Percentiles rank a stretch among this genome's conserved stretches.
These are phyloP conservation scores for Penicillium waksmanii DNA, from an alignment of 495 filamentous ascomycete species.

Conservation along the genomic window DNA sequence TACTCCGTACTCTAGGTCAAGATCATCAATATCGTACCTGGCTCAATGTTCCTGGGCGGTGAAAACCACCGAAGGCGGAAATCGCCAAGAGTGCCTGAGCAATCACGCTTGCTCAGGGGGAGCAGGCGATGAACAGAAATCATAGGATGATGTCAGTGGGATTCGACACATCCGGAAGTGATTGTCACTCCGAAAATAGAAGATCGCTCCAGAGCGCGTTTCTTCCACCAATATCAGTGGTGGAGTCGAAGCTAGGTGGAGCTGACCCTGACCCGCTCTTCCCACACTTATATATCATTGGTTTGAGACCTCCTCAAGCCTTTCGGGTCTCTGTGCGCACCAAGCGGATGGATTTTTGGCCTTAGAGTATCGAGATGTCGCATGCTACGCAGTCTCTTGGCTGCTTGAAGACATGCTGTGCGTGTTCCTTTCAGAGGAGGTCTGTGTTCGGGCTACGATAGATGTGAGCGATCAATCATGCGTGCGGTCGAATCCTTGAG, in stretches of 20 bases:
- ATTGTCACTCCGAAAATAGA: slow-evolving; percentile 4
- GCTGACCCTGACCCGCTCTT: neutral
- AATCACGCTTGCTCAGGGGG: too few species aligned
- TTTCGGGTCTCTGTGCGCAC: neutral
- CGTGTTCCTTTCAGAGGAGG: neutral
- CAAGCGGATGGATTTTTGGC: neutral
- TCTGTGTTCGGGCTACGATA: neutral
- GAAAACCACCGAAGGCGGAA: neutral
- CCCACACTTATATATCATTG: slow-evolving; percentile 4
- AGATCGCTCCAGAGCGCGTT: neutral
- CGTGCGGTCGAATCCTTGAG: neutral
- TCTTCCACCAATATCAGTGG: neutral
- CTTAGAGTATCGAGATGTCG: neutral
- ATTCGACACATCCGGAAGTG: neutral
- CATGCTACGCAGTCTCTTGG: neutral
- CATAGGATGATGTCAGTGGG: neutral
- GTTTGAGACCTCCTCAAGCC: neutral
- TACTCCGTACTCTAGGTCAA: too few species aligned
- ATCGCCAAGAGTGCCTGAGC: neutral
- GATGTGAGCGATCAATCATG: slow-evolving; percentile 1
- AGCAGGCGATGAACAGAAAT: neutral
- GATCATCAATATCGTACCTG: too few species aligned
- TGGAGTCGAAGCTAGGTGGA: neutral
- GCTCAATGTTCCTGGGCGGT: too few species aligned
- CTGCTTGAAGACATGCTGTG: neutral